Base-by-base conservation (phyloP, 179 eudicot genomes). In the Vitellaria paradoxa region DNA sequence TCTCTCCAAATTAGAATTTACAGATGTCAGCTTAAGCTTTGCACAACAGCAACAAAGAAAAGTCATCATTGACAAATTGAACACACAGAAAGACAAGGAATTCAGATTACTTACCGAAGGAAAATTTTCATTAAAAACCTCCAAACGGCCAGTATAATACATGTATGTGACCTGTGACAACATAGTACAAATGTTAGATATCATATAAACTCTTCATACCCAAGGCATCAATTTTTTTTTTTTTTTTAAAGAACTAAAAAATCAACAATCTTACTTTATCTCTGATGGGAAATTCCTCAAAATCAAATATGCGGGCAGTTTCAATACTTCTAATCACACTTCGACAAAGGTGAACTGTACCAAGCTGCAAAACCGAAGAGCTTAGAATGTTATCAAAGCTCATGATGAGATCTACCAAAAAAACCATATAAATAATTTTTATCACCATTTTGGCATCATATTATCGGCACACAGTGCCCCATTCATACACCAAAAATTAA, bases 321-420 rank as follows among this genome's bases (percentile, higher is more conserved):
- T 96, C 99, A 81, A 96, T 96, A 83, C 99, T 96, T 87, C 99
- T 84, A 77, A 93, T 96, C 65, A 96, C 98, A 89, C 99, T 96
- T 79, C 96, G 93, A 83, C 99, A 96, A 55, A 96, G 92, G 79
- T 96, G 88, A 75, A 96, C 99, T 6, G 99, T 96, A 21, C 99
- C 97, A 77, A 93, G 97, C 97, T 91, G 91, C 81, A 74, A 68
- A 65, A 65, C 45, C 45, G 56, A 56, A 15, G 64, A 59, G 21
- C 24, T 53, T 26, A 14, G 10, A 52, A 14, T 57, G 9, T 14
- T 53, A 9, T n/a, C 42, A 21, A 8, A 26, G 70, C 21, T 14
- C 59, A 17, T 13, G 24, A 24, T 13, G 13, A 24, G 70, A 49
- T 46, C 24, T 55, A 55, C 50, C 50, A 66, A 65, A 40, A 47